Conservation (phyloP, 192 early-diverging fungal genomes). For the Chytriomyces hyalinus region DNA sequence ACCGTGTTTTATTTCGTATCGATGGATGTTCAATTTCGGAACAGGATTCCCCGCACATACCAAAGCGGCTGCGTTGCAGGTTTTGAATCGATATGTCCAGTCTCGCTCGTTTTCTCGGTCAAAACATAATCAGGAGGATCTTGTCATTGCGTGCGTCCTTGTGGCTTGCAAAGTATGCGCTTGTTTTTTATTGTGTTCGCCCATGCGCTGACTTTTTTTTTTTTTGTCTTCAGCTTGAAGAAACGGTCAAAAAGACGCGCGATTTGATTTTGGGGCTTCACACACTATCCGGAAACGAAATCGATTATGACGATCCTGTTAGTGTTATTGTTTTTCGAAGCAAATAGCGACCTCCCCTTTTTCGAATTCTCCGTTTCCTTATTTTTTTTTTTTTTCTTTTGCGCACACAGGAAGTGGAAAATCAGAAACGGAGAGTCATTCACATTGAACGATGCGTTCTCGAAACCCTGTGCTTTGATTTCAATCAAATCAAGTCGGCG, state of each 20-base stretch:
- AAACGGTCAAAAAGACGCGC: constrained; percentile 81
- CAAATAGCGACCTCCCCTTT: not conserved
- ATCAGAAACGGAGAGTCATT: constrained; percentile 68
- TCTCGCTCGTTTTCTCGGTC: not conserved
- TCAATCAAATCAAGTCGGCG: constrained; percentile 71
- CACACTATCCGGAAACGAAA: constrained; percentile 57
- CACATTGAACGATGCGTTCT: constrained; percentile 74
- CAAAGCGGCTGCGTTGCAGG: not conserved
- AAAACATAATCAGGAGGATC: constrained; percentile 45
- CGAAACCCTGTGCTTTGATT: constrained; percentile 81
- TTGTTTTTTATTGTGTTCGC: too few species aligned
- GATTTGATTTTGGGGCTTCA: constrained; percentile 73
- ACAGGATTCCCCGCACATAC: not conserved
- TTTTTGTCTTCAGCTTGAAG: constrained; percentile 56
- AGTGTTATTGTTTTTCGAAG: not conserved
- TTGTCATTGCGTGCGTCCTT: constrained; percentile 74
- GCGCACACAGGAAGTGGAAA: constrained; percentile 62
- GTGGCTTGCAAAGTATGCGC: constrained; percentile 71
- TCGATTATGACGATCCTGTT: constrained; percentile 30
- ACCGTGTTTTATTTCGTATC: not conserved
- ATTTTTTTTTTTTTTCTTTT: constrained; percentile 40
- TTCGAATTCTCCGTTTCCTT: not conserved
- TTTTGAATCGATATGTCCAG: not conserved
- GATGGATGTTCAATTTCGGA: not conserved
- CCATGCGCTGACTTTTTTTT: too few species aligned